Base-by-base conservation (phyloP, 2,329 filamentous ascomycete species). In the Diaporthe caulivora region DNA sequence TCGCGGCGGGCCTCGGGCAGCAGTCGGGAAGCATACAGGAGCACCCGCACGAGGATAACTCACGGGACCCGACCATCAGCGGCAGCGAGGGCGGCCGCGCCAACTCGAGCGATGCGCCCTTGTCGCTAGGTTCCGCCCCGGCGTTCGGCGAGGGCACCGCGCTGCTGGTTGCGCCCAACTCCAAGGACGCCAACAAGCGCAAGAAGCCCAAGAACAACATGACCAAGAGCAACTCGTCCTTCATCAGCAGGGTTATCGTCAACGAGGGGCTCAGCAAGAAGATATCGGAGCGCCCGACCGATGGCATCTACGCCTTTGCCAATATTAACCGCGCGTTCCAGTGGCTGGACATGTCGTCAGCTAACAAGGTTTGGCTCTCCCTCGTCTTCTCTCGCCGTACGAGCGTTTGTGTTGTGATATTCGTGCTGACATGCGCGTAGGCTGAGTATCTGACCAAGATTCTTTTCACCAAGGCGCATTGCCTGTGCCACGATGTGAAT, bases 191-290 rank as follows among this genome's bases (percentile, higher is more conserved):
- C 53, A 91, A 90, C 76, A 98, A 98, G 87, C 90, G 91, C 81
- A 91, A 92, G 80, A 99, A 99, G 82, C 97, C 97, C 2, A 99
- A 98, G 88, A 98, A 96, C 84, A 98, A 97, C 82, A 97, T 99
- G 82, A 92, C 96, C 69, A 99, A 99, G 87, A 98, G 95, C 85
- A 98, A 98, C 83, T 99, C 97, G 13, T 98, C 96, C 0, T 99
- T 98, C 80, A 97, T 99, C 40, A 98, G 96, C n/a, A 88, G 97
- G 71, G 96, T 98, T 42, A 98, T 98, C 76, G 92, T 95, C 21
- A 94, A 98, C 79, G 97, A 99, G 78, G 88, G 88, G 6, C 83
- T 97, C 71, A 88, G 89, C 29, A 97, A 97, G 83, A 92, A 94
- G 76, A 83, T 98, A 76, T 89, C 91, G 64, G 97, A 98, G 42